Percentiles rank a stretch among this genome's conserved stretches.
phyloP scores from a whole-genome alignment of 2,329 filamentous ascomycete species.

The Aspergillus flavus region DNA sequence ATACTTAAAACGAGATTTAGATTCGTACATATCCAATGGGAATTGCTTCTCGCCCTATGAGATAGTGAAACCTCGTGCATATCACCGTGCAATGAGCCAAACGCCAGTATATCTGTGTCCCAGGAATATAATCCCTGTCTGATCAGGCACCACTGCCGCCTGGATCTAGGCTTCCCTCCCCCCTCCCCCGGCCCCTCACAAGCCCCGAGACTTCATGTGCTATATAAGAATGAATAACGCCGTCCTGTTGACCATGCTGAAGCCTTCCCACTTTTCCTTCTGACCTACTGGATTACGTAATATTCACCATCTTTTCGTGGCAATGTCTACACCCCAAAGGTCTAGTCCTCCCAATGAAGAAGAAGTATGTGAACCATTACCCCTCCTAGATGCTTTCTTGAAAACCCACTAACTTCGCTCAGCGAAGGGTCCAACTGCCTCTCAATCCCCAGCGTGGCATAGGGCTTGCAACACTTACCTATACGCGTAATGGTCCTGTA shows the following conservation, averaged over 20 bases:
- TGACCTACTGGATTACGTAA: no score
- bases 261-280: neutral
- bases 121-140: neutral
- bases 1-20: neutral
- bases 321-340: neutral
- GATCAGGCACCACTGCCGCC: neutral
- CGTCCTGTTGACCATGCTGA: neutral
- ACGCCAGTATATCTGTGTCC: no score
- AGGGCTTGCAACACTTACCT: neutral
- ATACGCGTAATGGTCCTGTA: neutral
- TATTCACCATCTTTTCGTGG: neutral
- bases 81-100: no score
- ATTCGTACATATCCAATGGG: neutral
- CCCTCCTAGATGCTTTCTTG: neutral
- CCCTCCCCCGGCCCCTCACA: no score
- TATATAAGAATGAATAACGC: neutral
- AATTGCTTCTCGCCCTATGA: neutral
- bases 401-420: neutral
- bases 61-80: neutral
- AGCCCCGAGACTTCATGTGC: neutral
- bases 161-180: neutral
- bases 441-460: neutral
- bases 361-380: neutral
- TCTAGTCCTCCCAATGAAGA: neutral
- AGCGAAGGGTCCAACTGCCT: neutral